Percentiles rank a stretch among this genome's conserved stretches.
Conservation (phyloP, 2,329 filamentous ascomycete genomes). For the Penicillium crustosum region DNA sequence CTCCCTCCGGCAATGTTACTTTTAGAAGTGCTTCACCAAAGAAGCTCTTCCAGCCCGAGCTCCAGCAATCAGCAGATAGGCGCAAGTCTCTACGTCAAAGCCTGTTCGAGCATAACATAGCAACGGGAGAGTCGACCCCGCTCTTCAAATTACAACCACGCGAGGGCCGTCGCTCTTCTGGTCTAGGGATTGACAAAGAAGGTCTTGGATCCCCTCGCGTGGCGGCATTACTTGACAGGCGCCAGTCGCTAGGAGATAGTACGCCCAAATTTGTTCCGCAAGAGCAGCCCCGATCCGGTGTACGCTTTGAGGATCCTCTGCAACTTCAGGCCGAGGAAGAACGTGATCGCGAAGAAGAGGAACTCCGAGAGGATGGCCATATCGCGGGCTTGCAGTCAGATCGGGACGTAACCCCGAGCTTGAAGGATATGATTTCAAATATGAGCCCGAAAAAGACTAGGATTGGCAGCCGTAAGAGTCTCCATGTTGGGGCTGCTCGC, state of each 20-base stretch:
- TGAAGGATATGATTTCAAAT: slow-evolving; percentile 75
- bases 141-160: slow-evolving; percentile 64
- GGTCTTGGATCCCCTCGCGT: slow-evolving; percentile 76
- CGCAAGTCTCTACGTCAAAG: slow-evolving; percentile 40
- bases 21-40: slow-evolving; percentile 52
- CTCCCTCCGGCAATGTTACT: slow-evolving; percentile 48
- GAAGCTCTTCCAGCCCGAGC: slow-evolving; percentile 47
- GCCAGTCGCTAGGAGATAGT: slow-evolving; percentile 69
- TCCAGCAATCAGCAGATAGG: slow-evolving; percentile 40
- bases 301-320: slow-evolving; percentile 67
- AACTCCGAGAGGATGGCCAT: slow-evolving; percentile 61
- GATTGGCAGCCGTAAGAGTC: slow-evolving; percentile 69
- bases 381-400: slow-evolving; percentile 50
- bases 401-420: slow-evolving; percentile 63
- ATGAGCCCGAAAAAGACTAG: slow-evolving; percentile 73
- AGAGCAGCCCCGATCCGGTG: slow-evolving; percentile 45
- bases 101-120: slow-evolving; percentile 57
- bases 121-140: slow-evolving; percentile 61
- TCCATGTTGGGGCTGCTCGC: slow-evolving; percentile 71
- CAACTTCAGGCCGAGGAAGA: slow-evolving; percentile 64
- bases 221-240: slow-evolving; percentile 67
- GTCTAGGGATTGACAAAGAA: slow-evolving; percentile 66
- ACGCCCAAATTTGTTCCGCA: slow-evolving; percentile 63
- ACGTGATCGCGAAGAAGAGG: slow-evolving; percentile 60
- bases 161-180: slow-evolving; percentile 58